Percentiles rank a stretch among this genome's conserved stretches.
phyloP scores from a whole-genome alignment of 2,329 filamentous ascomycete species.

The Claviceps spartinae region DNA sequence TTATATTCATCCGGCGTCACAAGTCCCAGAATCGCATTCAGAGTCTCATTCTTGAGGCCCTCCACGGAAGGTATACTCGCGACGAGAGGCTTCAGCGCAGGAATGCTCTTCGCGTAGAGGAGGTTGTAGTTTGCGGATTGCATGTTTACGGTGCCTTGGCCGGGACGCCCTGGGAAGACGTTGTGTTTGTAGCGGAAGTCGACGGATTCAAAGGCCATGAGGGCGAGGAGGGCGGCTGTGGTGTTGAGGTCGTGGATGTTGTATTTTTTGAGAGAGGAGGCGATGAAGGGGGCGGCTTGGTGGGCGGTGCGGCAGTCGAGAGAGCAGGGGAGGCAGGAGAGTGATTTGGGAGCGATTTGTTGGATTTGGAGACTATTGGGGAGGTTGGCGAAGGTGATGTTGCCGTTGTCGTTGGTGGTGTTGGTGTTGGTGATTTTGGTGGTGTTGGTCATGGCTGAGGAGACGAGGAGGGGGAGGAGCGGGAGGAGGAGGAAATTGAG shows the following conservation, averaged over 20 bases:
- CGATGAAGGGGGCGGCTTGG: constrained; percentile 44
- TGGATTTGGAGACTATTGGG: constrained; percentile 17
- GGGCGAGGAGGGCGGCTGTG: constrained; percentile 55
- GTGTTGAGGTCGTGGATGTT: constrained; percentile 38
- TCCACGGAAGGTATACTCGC: constrained; percentile 11
- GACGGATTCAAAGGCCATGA: constrained; percentile 58
- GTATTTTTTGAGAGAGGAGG: constrained; percentile 43
- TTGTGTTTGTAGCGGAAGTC: constrained; percentile 62
- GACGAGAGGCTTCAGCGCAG: constrained; percentile 22
- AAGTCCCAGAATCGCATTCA: constrained; percentile 28
- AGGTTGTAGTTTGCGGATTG: constrained; percentile 32
- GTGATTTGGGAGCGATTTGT: constrained; percentile 43
- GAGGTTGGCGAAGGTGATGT: too few species aligned
- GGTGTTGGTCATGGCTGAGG: constrained; percentile 3
- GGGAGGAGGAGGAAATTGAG: constrained; percentile 10
- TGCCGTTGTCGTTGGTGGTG: constrained; percentile 15
- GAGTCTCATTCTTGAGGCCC: constrained; percentile 9
- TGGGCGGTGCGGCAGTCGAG: constrained; percentile 54
- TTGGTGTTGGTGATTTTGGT: constrained; percentile 13
- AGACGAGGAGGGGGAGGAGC: not conserved
- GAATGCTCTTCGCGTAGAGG: constrained; percentile 31
- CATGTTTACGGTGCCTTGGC: constrained; percentile 56
- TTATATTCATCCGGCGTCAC: constrained; percentile 36
- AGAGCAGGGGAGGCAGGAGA: constrained; percentile 33
- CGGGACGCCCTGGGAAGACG: constrained; percentile 38